phyloP scores from a whole-genome alignment of 2,329 filamentous ascomycete genomes.

The Penicillium sp. region DNA sequence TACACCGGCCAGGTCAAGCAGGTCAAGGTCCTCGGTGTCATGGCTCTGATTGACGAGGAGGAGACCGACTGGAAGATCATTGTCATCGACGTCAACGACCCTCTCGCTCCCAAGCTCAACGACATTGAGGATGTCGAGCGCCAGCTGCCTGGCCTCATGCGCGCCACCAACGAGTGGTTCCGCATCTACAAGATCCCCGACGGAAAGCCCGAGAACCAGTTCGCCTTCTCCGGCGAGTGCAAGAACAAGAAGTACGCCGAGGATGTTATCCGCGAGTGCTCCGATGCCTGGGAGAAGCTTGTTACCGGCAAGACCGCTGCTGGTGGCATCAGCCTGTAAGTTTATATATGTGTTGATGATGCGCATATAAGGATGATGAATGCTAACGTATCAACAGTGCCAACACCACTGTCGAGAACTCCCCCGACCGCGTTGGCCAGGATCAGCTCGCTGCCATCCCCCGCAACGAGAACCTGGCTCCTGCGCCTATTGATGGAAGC shows the following conservation, averaged over 20 bases:
- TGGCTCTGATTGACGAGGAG: slow-evolving; percentile 98
- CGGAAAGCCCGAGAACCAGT: slow-evolving; percentile 99
- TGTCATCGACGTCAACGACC: slow-evolving; percentile 97
- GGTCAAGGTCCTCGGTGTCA: slow-evolving; percentile 99
- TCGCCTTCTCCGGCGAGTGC: slow-evolving; percentile 99
- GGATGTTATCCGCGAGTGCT: slow-evolving; percentile 92
- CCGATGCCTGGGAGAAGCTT: slow-evolving; percentile 94
- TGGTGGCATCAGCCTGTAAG: slow-evolving; percentile 78
- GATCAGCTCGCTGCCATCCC: slow-evolving; percentile 73
- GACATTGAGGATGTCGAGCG: slow-evolving; percentile 98
- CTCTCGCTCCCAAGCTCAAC: slow-evolving; percentile 91
- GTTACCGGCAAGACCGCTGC: slow-evolving; percentile 81
- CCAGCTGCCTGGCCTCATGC: slow-evolving; percentile 91
- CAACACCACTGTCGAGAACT: slow-evolving; percentile 74
- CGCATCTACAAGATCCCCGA: slow-evolving; percentile 99
- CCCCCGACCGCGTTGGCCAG: slow-evolving; percentile 65
- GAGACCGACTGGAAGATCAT: slow-evolving; percentile 99
- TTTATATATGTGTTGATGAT: slow-evolving; percentile 24
- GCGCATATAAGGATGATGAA: neutral
- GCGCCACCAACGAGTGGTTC: slow-evolving; percentile 99
- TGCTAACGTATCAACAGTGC: slow-evolving; percentile 51
- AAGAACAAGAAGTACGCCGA: slow-evolving; percentile 99
- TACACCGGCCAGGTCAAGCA: slow-evolving; percentile 97
- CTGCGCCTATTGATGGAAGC: slow-evolving; percentile 87
- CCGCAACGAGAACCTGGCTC: slow-evolving; percentile 69